Base-by-base conservation (phyloP, 352 stramenopile species). In the Elongisporangium senticosum region DNA sequence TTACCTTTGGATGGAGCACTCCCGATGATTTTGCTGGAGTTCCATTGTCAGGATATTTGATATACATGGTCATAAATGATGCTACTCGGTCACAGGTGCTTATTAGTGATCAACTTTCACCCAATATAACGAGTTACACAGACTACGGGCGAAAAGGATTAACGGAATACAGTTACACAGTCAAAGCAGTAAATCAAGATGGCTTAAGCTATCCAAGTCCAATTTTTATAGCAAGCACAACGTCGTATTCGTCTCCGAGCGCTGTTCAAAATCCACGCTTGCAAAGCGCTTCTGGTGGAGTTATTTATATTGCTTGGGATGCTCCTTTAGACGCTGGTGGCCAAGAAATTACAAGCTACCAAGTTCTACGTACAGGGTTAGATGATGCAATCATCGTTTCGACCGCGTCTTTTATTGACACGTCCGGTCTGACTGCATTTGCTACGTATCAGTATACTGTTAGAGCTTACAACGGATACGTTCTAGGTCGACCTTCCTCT, bases 21-120 rank as follows among this genome's bases (percentile, higher is more conserved):
- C 79, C 79, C 2, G 62, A 74, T 19, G 79, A 89, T 11, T 52
- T 86, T 2, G 79, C 79, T n/a, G 77, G 74, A 7, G 28, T 86
- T 19, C 53, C 55, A 7, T 56, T 87, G 2, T 7, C 62, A n/a
- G 72, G 72, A 11, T 88, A 86, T 39, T 53, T 56, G 0, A 61
- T 87, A 17, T 62, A 71, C 11, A 47, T 67, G 4, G 5, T 71
- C 6, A 26, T 60, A 1, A 51, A 62, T 3, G 55, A 28, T 13
- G 40, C 49, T 14, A 53, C 24, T n/a, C 49, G 20, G 7, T 56
- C 53, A 24, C 24, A 55, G 11, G 4, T 55, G 0, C 26, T 72
- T 0, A 55, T 67, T 2, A n/a, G n/a, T 0, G 50, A 55, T 2
- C 28, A 64, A 13, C 51, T 72, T 10, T 14, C 52, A n/a, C 28